These are phyloP conservation scores for Penicillium sp. DNA, from an alignment of 2,329 filamentous ascomycete species.

Conservation along the genomic window DNA sequence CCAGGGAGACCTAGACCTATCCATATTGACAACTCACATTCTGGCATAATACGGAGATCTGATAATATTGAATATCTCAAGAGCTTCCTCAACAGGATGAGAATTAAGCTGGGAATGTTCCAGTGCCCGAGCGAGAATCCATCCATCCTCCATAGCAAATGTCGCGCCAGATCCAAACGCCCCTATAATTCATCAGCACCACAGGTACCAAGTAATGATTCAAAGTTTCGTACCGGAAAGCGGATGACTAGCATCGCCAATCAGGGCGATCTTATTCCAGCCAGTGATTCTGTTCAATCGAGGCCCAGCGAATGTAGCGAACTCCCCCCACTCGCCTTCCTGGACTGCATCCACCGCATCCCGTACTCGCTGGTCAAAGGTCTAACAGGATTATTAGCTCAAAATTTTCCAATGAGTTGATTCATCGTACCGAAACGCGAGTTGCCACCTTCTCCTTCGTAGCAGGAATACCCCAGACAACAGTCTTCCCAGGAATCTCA, in stretches of 20 bases:
- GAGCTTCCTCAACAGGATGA: slow-evolving; percentile 26
- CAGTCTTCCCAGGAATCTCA: slow-evolving; percentile 9
- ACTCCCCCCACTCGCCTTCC: slow-evolving; percentile 47
- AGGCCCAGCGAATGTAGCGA: slow-evolving; percentile 51
- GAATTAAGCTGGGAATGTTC: slow-evolving; percentile 18
- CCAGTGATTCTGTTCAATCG: slow-evolving; percentile 42
- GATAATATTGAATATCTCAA: slow-evolving; percentile 42
- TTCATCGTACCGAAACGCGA: slow-evolving; percentile 24
- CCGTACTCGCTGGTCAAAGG: slow-evolving; percentile 44
- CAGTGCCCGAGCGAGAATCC: slow-evolving; percentile 43
- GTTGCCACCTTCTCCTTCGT: slow-evolving; percentile 18
- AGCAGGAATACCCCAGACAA: slow-evolving; percentile 17
- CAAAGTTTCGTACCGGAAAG: slow-evolving; percentile 41
- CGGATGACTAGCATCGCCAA: slow-evolving; percentile 59
- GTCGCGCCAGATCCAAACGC: slow-evolving; percentile 49
- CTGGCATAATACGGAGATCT: slow-evolving; percentile 43
- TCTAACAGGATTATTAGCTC: slow-evolving; percentile 24
- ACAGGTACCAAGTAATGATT: background rate
- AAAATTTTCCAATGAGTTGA: background rate
- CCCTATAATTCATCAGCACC: slow-evolving; percentile 17
- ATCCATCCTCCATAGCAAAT: slow-evolving; percentile 50
- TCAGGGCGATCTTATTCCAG: slow-evolving; percentile 50
- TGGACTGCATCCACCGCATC: slow-evolving; percentile 42
- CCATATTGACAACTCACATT: slow-evolving; percentile 31
- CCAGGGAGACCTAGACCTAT: slow-evolving; percentile 2